Percentiles rank a stretch among this genome's conserved stretches.
These are phyloP conservation scores for Saturnispora besseyi DNA, from an alignment of 805 yeast species.

Conservation along the genomic window DNA sequence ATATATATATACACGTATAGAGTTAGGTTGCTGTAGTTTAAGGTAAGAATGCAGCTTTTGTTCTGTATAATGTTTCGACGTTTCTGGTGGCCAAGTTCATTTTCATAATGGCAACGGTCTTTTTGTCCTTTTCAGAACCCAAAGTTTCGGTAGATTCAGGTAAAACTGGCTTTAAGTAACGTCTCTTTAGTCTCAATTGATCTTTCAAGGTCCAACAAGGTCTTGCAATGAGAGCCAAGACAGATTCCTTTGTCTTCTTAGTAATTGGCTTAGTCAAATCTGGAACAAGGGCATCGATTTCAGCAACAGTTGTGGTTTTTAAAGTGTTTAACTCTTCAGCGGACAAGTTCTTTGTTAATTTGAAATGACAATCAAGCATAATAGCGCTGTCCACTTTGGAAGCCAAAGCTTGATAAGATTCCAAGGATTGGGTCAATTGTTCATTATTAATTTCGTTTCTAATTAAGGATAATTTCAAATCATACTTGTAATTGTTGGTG, in stretches of 20 bases:
- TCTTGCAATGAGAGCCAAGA: conserved; percentile 36
- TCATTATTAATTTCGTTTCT: conserved; percentile 29
- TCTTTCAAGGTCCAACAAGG: conserved; percentile 30
- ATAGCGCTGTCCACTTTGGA: conserved; percentile 35
- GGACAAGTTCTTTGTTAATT: conserved; percentile 33
- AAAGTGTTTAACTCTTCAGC: conserved; percentile 26
- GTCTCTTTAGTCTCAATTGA: conserved; percentile 34
- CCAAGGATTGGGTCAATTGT: conserved; percentile 18
- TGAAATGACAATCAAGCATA: conserved; percentile 37
- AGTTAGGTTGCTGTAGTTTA: background rate
- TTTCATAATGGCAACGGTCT: conserved; percentile 41
- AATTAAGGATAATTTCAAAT: conserved; percentile 32
- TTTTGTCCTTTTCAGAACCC: conserved; percentile 33
- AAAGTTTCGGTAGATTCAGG: conserved; percentile 38
- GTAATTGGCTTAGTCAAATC: conserved; percentile 23
- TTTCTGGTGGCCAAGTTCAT: conserved; percentile 51
- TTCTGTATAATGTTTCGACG: conserved; percentile 46
- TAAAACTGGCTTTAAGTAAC: conserved; percentile 46
- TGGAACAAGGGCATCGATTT: conserved; percentile 16
- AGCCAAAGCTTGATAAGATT: conserved; percentile 32
- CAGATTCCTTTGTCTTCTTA: conserved; percentile 31
- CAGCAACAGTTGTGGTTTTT: conserved; percentile 15
- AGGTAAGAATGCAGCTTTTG: conserved; percentile 38
- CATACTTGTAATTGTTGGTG: conserved; percentile 41
- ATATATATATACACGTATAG: background rate